Base-by-base conservation (phyloP, 805 yeast genomes). In the Candida cerambycidarum region DNA sequence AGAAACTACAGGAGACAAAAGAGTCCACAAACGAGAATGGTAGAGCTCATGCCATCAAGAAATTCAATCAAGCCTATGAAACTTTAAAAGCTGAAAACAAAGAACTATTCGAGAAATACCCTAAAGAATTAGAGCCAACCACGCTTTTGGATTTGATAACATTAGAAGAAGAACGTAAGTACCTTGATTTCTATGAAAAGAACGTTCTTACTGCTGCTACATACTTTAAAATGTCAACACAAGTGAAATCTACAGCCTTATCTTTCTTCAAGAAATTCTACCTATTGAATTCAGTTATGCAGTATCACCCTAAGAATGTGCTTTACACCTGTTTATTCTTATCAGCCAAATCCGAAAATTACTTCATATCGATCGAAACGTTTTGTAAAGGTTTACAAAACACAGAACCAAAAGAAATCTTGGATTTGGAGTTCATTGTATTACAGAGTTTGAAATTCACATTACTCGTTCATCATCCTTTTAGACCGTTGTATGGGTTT, bases 301-400 rank as follows among this genome's bases (percentile, higher is more conserved):
- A 89, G 51, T 79, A 78, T 54, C 93, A 88, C 55, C 99, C 99
- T 9, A 86, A 87, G 56, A 77, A 81, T 45, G 74, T 93, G 14
- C 73, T 93, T 64, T 76, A 65, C 48, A 65, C 73, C 5, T 84
- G 96, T 48, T 76, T 93, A 10, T 93, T 89, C 59, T 68, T 93
- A 25, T 96, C 97, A 5, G 90, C 97, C 32, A 93, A 93, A 63
- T 79, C 90, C 13, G 99, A 93, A 57, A 92, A 93, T 64, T 83
- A 80, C 60, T 92, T 90, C 63, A 84, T 93, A 23, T 79, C 96
- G 19, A 85, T 92, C 46, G 84, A 85, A 32, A 76, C 86, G 9
- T 90, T 92, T 58, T 82, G 87, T 42, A 76, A 78, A 42, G 77
- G 84, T 36, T 76, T 92, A 15, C 80, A 80, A 12, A 83, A 83